These are phyloP conservation scores for Boletellus ananiceps DNA, from an alignment of 768 basidiomycete species.

Conservation along the genomic window DNA sequence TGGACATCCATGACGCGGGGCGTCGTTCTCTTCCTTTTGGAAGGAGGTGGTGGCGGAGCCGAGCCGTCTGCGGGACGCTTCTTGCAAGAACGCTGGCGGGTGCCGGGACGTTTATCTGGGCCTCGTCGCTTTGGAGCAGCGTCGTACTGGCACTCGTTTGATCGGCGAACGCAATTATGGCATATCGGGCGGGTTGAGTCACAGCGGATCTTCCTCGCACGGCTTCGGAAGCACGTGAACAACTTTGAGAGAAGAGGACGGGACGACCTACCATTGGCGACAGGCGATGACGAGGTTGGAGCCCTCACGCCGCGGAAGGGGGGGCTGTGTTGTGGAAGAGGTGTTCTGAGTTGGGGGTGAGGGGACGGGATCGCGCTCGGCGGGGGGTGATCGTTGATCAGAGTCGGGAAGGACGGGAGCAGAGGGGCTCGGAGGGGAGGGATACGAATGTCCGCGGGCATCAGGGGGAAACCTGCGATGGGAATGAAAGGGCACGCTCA, in stretches of 20 bases:
- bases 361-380: conserved; percentile 44
- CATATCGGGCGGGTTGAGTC: conserved; percentile 79
- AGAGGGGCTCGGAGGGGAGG: conserved; percentile 30
- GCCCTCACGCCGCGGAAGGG: conserved; percentile 47
- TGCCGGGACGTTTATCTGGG: conserved; percentile 82
- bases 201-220: conserved; percentile 80
- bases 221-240: conserved; percentile 48
- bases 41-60: conserved; percentile 44
- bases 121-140: conserved; percentile 76
- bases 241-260: conserved; percentile 24
- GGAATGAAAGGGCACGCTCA: conserved; percentile 20
- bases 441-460: conserved; percentile 36
- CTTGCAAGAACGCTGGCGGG: conserved; percentile 80
- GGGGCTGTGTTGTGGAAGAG: conserved; percentile 22
- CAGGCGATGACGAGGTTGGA: conserved; percentile 77
- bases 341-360: conserved; percentile 28
- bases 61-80: conserved; percentile 61
- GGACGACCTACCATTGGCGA: conserved; percentile 65
- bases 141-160: conserved; percentile 77
- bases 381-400: conserved; percentile 32
- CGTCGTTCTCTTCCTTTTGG: conserved; percentile 49
- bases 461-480: conserved; percentile 33
- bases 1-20: conserved; percentile 32
- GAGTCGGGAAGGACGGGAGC: conserved; percentile 19
- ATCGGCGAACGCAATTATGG: conserved; percentile 76